Evolutionary conservation across 345 rosid species (phyloP), one percentile per base, ranked within the genome.

Genomic region (Moricandia arvensis): DNA sequence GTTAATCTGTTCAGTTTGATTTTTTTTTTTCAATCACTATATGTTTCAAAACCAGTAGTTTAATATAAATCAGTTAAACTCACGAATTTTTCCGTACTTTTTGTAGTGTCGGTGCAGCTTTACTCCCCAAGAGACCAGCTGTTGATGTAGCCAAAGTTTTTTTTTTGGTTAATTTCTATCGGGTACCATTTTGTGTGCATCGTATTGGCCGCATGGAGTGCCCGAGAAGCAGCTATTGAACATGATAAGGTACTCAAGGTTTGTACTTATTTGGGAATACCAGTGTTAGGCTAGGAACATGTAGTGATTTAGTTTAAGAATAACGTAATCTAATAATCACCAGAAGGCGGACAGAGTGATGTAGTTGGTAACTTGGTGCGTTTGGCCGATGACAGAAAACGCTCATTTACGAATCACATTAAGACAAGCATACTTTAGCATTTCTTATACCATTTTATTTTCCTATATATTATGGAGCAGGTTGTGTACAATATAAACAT

Each of bases 151-250:
- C 99, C 0, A 96, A 96, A 86, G 98, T 96, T 38, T 93, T 96
- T 87, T n/a, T 83, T 96, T 80, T 96, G 99, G 99, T 74, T 96
- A 76, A 96, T 96, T 95, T 97, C 97, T 54, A 96, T 96, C 43
- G n/a, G 96, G 97, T 51, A 91, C 97, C 74, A 91, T 96, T 67
- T 73, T 91, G 69, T 88, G 94, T 77, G 97, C 94, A 26, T 95
- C 99, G 54, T 93, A 85, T 80, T 96, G 99, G 98, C 98, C 68
- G 99, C 98, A 38, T 87, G 96, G 98, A 89, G 84, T 85, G 94
- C 97, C 61, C 87, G 91, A 80, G 99, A 93, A 84, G 90, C 91
- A 70, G 89, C 91, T 78, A 82, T 84, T 33, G 96, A 93, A 75
- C 97, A 88, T 51, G 97, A 91, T 81, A 89, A 89, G 82, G 83